These are phyloP conservation scores for Auriculariales sp. DNA, from an alignment of 768 basidiomycete genomes.

Conservation along the genomic window DNA sequence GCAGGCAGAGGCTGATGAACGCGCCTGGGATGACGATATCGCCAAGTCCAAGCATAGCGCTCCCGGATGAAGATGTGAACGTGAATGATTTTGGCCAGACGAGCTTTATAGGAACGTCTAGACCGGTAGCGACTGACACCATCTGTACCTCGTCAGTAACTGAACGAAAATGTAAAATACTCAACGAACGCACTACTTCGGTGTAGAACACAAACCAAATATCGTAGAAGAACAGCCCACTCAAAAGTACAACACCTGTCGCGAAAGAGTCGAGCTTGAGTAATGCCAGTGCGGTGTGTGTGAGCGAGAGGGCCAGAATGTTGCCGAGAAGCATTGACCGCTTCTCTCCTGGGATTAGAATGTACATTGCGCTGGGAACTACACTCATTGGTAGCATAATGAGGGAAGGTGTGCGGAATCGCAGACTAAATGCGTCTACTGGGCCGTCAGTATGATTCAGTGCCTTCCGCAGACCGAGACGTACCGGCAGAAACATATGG, in stretches of 20 bases:
- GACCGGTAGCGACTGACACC: conserved; percentile 79
- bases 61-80: conserved; percentile 39
- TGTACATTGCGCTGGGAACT: conserved; percentile 52
- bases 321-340: conserved; percentile 67
- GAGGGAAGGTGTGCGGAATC: conserved; percentile 44
- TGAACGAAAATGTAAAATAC: background rate
- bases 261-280: conserved; percentile 80
- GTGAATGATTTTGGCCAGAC: conserved; percentile 62
- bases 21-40: conserved; percentile 60
- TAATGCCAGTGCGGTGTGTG: conserved; percentile 63
- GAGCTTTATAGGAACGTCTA: conserved; percentile 90
- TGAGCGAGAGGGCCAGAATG: conserved; percentile 56
- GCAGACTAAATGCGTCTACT: conserved; percentile 25
- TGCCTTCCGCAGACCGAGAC: conserved; percentile 9
- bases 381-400: conserved; percentile 42
- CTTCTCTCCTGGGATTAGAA: conserved; percentile 24
- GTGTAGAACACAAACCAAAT: conserved; percentile 92
- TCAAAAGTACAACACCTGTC: conserved; percentile 66
- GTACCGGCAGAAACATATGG: conserved; percentile 33
- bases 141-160: conserved; percentile 35
- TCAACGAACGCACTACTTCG: conserved; percentile 44
- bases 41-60: conserved; percentile 84
- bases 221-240: conserved; percentile 84
- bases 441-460: conserved; percentile 3
- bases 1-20: conserved; percentile 73